Percentiles rank a stretch among this genome's conserved stretches.
These are phyloP conservation scores for Pseudomonodictys pantanalensis DNA, from an alignment of 495 filamentous ascomycete species.

Conservation along the genomic window DNA sequence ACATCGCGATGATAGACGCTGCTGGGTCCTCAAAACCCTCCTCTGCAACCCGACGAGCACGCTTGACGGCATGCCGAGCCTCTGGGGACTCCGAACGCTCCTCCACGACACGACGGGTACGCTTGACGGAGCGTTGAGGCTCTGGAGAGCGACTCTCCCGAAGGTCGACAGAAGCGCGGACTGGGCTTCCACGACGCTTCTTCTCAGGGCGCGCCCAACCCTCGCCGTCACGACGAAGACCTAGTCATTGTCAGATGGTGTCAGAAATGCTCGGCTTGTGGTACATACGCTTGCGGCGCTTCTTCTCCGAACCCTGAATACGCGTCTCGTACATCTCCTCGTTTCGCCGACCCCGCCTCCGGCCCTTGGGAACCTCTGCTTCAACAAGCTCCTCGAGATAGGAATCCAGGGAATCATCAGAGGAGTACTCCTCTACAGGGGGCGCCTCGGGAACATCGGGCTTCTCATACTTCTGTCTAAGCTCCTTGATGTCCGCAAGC, in stretches of 20 bases:
- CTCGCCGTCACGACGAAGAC: slow-evolving; percentile 2
- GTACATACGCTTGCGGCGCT: slow-evolving; percentile 4
- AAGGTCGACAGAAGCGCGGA: too few species aligned
- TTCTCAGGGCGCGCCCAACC: slow-evolving; percentile 9
- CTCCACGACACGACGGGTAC: too few species aligned
- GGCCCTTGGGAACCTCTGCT: not conserved
- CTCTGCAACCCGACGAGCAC: too few species aligned
- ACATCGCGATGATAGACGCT: too few species aligned
- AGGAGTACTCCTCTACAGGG: not conserved
- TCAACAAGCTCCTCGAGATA: slow-evolving; percentile 7
- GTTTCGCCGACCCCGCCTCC: not conserved
- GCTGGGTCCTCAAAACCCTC: too few species aligned
- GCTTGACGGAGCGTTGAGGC: too few species aligned
- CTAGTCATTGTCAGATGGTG: not conserved
- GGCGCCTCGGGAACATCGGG: not conserved
- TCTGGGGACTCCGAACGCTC: too few species aligned
- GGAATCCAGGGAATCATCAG: not conserved
- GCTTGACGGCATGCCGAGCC: too few species aligned
- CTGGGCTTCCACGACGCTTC: too few species aligned
- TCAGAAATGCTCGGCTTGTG: not conserved
- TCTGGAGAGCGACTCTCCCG: too few species aligned
- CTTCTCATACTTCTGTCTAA: slow-evolving; percentile 13
- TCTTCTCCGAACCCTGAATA: not conserved
- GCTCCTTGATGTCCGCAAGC: slow-evolving; percentile 19
- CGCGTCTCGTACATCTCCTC: slow-evolving; percentile 3